phyloP scores from a whole-genome alignment of 75 land plant species.

The Larix kaempferi region DNA sequence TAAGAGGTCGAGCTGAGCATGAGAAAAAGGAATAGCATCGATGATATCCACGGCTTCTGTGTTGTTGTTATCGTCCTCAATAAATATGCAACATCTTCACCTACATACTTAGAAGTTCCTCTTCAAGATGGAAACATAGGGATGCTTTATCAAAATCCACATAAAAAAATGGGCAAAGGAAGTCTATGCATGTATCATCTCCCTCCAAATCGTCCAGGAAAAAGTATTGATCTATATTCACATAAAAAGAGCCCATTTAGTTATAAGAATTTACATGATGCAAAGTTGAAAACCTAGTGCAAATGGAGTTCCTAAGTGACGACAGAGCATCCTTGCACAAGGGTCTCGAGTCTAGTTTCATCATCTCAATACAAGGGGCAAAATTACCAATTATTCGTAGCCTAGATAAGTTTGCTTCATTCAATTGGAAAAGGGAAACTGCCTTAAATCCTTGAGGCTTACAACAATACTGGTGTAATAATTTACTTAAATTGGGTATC shows the following conservation, averaged over 20 bases:
- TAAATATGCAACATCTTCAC: no score
- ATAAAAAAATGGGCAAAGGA: conserved; percentile 70
- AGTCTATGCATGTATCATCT: conserved; percentile 35
- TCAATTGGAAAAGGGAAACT: background rate
- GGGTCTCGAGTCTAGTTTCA: background rate
- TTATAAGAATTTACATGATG: background rate
- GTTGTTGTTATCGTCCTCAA: no score
- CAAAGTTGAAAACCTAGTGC: background rate
- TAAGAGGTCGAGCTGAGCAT: no score
- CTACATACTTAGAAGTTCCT: no score
- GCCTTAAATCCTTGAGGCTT: background rate
- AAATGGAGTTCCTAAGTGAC: background rate
- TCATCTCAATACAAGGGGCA: background rate
- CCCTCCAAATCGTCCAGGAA: conserved; percentile 38
- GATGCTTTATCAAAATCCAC: conserved; percentile 44
- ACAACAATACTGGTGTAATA: background rate
- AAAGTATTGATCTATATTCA: conserved; percentile 24
- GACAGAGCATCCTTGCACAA: background rate
- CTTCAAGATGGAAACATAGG: conserved; percentile 54
- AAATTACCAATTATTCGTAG: no score
- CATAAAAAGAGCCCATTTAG: background rate
- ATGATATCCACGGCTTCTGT: no score
- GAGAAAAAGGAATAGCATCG: no score
- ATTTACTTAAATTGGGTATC: background rate
- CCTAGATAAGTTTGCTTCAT: background rate